A percentile compares a stretch with the other conserved stretches of the same genome.
Evolutionary conservation across 441 rosid genomes (phyloP).

Genomic region (Gossypium davidsonii): DNA sequence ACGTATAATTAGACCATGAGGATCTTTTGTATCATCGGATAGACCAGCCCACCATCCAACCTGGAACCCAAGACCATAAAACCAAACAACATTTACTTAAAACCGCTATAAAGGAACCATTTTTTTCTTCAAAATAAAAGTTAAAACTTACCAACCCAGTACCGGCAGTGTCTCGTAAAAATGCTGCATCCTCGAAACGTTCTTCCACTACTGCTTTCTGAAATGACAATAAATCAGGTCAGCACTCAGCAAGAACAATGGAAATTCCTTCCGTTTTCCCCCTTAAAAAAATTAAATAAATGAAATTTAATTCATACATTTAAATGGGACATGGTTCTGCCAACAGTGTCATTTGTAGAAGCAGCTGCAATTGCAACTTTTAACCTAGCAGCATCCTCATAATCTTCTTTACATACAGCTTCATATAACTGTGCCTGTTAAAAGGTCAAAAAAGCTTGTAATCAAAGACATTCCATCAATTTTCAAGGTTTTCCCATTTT

Average conservation of each 20-base stretch:
- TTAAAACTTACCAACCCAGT: slow-evolving; percentile 60
- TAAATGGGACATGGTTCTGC: slow-evolving; percentile 57
- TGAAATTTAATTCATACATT: slow-evolving; percentile 32
- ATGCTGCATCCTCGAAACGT: slow-evolving; percentile 56
- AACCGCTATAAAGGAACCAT: neutral
- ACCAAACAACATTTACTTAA: neutral
- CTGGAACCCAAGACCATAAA: slow-evolving; percentile 37
- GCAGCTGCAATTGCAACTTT: slow-evolving; percentile 94
- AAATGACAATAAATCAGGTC: slow-evolving; percentile 5
- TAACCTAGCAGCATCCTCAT: slow-evolving; percentile 71
- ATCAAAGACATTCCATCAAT: neutral
- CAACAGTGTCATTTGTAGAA: slow-evolving; percentile 70
- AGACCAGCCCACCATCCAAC: slow-evolving; percentile 99
- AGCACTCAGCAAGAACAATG: slow-evolving; percentile 14
- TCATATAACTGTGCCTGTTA: slow-evolving; percentile 58
- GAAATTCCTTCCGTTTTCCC: neutral
- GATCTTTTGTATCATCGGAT: slow-evolving; percentile 68
- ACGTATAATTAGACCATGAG: slow-evolving; percentile 75
- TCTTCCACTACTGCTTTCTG: slow-evolving; percentile 59
- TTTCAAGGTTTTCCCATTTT: neutral
- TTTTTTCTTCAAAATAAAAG: neutral
- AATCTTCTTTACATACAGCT: slow-evolving; percentile 64
- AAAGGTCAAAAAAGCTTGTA: neutral
- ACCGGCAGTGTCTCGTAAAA: slow-evolving; percentile 62
- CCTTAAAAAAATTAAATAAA: neutral